Evolutionary conservation across 768 basidiomycete genomes (phyloP), one percentile per base, ranked within the genome.

Genomic region (Baorangia bicolor): DNA sequence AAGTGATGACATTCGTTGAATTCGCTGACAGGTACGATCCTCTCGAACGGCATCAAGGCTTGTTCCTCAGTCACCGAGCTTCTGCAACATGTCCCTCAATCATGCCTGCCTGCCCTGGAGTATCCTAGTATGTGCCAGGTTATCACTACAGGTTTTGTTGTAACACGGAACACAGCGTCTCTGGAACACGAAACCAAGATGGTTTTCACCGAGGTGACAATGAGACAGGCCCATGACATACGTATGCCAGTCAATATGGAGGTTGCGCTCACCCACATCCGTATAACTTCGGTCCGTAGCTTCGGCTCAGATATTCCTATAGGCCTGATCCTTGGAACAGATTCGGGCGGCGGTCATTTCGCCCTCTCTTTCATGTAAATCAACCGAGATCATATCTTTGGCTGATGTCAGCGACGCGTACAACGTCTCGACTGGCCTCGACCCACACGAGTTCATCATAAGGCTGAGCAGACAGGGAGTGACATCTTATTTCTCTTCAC

Each of bases 391-490:
- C 51, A 85, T 95, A 51, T 80, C 84, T 7, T 72, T 94, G 25
- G 73, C 81, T 4, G 93, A 95, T 56, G 81, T 97, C 59, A 92
- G 91, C 72, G 94, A 97, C 62, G 82, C 92, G 1, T 90, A 92
- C 71, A 89, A 88, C 42, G 84, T 93, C 21, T 83, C 86, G 2
- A 88, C 86, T 16, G 88, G 89, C 8, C 81, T 85, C 16, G 90
- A 93, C 49, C 76, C 77, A n/a, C 66, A 86, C 51, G 90, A 94
- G 64, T 94, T 94, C 64, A 88, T 92, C 57, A 84, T 94, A 57
- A 81, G 92, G 41, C 80, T 87, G 42, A 83, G 81, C 54, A 78
- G 81, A 56, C 87, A 90, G 57, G 86, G 85, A 5, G 77, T 81
- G 10, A 91, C 88, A 0, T 74, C 88, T 38, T 92, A 90, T 63